A percentile compares a stretch with the other conserved stretches of the same genome.
Conservation (phyloP, 768 basidiomycete species). For the Plicaturopsis crispa region DNA sequence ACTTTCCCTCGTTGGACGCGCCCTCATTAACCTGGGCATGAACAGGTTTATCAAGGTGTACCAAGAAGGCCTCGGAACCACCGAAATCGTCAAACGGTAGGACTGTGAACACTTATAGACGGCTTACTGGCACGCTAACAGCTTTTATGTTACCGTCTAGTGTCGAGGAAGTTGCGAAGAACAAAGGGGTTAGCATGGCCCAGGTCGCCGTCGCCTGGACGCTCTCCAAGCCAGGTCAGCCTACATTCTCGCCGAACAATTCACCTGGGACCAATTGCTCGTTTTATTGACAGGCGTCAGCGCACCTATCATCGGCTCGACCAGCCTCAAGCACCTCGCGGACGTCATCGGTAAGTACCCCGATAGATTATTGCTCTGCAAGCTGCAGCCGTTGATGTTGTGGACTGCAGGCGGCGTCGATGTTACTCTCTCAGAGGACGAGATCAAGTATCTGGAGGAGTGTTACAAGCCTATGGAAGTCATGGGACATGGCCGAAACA, state of each 20-base stretch:
- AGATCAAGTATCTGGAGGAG: slow-evolving; percentile 32
- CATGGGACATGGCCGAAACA: too few relatives aligned
- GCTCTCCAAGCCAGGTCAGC: slow-evolving; percentile 26
- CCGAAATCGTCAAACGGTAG: slow-evolving; percentile 22
- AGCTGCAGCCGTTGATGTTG: too few relatives aligned
- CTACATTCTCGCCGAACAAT: too few relatives aligned
- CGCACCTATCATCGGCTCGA: slow-evolving; percentile 38
- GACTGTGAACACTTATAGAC: too few relatives aligned
- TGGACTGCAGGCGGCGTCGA: too few relatives aligned
- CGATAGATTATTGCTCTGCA: not conserved
- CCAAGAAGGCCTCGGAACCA: slow-evolving; percentile 3
- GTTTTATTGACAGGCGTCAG: slow-evolving; percentile 20
- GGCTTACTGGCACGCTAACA: slow-evolving; percentile 5
- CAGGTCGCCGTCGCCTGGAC: slow-evolving; percentile 39
- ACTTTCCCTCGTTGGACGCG: not conserved
- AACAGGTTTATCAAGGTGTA: slow-evolving; percentile 7
- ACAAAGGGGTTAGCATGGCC: slow-evolving; percentile 36
- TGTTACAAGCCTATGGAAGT: too few relatives aligned
- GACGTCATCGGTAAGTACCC: slow-evolving; percentile 28
- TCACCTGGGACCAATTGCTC: too few relatives aligned
- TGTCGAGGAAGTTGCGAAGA: slow-evolving; percentile 39
- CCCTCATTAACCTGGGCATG: not conserved
- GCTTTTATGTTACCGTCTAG: slow-evolving; percentile 12
- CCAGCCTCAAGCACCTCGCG: slow-evolving; percentile 28
- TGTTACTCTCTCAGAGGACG: slow-evolving; percentile 31